Evolutionary conservation across 129 eudicot genomes (phyloP), one percentile per base, ranked within the genome.

Genomic region (sunflower (Helianthus annuus)): DNA sequence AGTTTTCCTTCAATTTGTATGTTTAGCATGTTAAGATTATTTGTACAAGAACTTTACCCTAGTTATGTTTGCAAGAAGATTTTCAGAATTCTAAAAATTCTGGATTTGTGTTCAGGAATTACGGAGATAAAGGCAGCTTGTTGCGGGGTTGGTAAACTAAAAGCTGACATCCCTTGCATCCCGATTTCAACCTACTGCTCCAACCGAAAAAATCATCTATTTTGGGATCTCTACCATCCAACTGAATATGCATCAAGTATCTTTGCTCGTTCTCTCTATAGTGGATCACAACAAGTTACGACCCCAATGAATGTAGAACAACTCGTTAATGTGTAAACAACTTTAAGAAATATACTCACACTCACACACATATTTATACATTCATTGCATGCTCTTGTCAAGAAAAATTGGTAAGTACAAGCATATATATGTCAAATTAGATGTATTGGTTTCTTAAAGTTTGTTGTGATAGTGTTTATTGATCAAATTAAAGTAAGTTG

Each of bases 141-240:
- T 61, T 91, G 96, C 70, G 97, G 97, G 8, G 80, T 86, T 27
- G 97, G 97, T 17, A 76, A 86, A 59, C 80, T 91, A 70, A 84
- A 80, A 13, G 92, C 97, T 5, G 69, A 82, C 53, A 66, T 88
- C 60, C 86, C 92, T 45, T 91, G 97, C 83, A 80, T 81, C 16
- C 96, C 97, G 10, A 52, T 91, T 46, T 79, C 97, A 63, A 49
- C 64, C 3, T 86, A 65, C 12, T 91, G 97, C 71, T 22, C 82
- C 32, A 84, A 86, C 76, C 77, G 97, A 71, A 82, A 76, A 27
- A 70, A 76, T 46, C 89, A 91, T 81, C 79, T 91, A 2, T 91
- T 91, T 66, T 91, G 97, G 97, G 97, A 91, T 71, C 78, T 82
- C 2, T 85, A 84, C 62, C 97, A 91, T 60, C 97, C 97, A 13